These are phyloP conservation scores for Penicillium tannophilum DNA, from an alignment of 495 filamentous ascomycete genomes.

Conservation along the genomic window DNA sequence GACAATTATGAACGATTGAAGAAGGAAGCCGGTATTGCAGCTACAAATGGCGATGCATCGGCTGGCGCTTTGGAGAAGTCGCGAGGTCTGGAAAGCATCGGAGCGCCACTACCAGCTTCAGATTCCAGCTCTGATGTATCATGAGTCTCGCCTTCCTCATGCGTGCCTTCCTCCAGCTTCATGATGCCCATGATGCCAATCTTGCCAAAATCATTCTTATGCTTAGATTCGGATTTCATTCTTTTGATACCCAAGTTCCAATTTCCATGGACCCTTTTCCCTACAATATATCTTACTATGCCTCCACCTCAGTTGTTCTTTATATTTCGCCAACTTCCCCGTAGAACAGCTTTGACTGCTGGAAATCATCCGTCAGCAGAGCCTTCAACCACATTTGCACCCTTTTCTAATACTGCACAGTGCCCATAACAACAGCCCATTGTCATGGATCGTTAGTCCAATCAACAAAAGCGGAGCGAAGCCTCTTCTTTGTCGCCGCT, in stretches of 20 bases:
- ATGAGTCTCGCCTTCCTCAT: slow-evolving; percentile 18
- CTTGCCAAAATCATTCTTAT: neutral
- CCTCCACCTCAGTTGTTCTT: slow-evolving; percentile 13
- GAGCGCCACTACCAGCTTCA: slow-evolving; percentile 33
- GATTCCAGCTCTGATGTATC: slow-evolving; percentile 31
- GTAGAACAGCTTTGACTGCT: slow-evolving; percentile 8
- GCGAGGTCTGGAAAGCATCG: slow-evolving; percentile 47
- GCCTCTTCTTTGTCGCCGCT: slow-evolving; percentile 34
- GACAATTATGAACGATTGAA: slow-evolving; percentile 71
- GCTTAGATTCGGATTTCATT: slow-evolving; percentile 3
- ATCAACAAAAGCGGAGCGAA: slow-evolving; percentile 28
- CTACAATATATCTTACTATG: slow-evolving; percentile 22
- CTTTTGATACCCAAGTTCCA: slow-evolving; percentile 31
- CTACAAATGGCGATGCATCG: slow-evolving; percentile 27
- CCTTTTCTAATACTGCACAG: neutral
- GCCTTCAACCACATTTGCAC: neutral
- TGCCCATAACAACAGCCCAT: neutral
- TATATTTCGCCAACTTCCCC: slow-evolving; percentile 20
- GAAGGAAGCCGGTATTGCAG: slow-evolving; percentile 51
- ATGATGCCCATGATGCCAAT: neutral
- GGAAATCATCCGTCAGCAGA: neutral
- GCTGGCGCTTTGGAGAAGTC: slow-evolving; percentile 35
- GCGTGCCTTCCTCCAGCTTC: neutral
- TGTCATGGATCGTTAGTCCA: slow-evolving; percentile 40
- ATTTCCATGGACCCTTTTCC: neutral